phyloP scores from a whole-genome alignment of 257 asterid species.

The Sherardia arvensis region DNA sequence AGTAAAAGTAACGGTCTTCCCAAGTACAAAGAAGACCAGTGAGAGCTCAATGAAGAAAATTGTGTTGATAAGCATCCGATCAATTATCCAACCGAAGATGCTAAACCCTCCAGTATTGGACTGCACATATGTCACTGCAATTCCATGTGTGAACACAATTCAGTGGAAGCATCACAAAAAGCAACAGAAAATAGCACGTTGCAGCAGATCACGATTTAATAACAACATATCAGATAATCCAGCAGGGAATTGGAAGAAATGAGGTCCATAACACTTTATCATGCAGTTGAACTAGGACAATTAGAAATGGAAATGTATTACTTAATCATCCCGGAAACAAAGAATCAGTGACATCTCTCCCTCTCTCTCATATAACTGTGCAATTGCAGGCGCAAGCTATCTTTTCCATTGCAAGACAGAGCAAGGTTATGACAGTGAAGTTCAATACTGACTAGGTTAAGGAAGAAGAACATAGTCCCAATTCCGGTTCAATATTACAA shows the following conservation, averaged over 20 bases:
- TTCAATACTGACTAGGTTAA: not conserved
- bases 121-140: constrained; percentile 73
- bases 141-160: not conserved
- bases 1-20: constrained; percentile 61
- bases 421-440: not conserved
- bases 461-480: not conserved
- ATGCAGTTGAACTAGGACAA: not conserved
- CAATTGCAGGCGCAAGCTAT: not conserved
- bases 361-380: too few species aligned
- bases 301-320: not conserved
- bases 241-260: not conserved
- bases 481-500: not conserved
- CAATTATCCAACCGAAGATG: constrained; percentile 70
- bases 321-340: not conserved
- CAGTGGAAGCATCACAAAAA: not conserved
- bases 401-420: not conserved
- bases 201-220: not conserved
- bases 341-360: not conserved
- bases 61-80: constrained; percentile 62
- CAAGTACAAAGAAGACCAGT: constrained; percentile 68
- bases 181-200: not conserved
- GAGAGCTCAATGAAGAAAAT: constrained; percentile 79
- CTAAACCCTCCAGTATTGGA: constrained; percentile 82
- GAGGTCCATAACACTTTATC: not conserved
- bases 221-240: not conserved